These are phyloP conservation scores for Pleomassaria siparia DNA, from an alignment of 2,329 filamentous ascomycete species.

Conservation along the genomic window DNA sequence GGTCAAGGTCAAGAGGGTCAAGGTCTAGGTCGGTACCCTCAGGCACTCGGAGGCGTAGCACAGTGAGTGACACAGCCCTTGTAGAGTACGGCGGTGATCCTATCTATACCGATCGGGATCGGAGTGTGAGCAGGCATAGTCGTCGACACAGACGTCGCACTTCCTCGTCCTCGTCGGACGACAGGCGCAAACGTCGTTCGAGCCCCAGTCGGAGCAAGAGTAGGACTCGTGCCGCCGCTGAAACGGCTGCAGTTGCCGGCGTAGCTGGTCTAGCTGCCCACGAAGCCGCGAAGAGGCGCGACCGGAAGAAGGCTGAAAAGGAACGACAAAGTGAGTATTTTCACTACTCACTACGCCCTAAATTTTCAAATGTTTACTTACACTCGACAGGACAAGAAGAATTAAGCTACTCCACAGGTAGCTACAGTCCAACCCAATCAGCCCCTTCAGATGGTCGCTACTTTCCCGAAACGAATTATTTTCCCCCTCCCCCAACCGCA, in stretches of 20 bases:
- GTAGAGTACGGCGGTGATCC: constrained; percentile 67
- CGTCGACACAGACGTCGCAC: constrained; percentile 45
- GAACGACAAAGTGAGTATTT: constrained; percentile 53
- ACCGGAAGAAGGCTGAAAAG: constrained; percentile 58
- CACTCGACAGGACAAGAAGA: constrained; percentile 35
- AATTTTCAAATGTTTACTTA: constrained; percentile 21
- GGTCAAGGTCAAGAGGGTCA: constrained; percentile 38
- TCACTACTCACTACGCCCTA: constrained; percentile 2
- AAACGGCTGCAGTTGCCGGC: constrained; percentile 59
- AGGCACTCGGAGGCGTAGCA: constrained; percentile 46
- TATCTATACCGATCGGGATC: constrained; percentile 57
- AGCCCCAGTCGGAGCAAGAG: constrained; percentile 49
- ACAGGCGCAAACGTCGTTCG: constrained; percentile 38
- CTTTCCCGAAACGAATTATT: constrained; percentile 51
- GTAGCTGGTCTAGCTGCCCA: constrained; percentile 60
- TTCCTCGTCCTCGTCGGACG: constrained; percentile 45
- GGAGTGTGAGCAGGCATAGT: constrained; percentile 50
- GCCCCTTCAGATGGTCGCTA: constrained; percentile 36
- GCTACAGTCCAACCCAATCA: constrained; percentile 37
- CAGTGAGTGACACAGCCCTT: constrained; percentile 54
- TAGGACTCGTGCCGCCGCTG: constrained; percentile 54
- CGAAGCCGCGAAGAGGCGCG: constrained; percentile 58
- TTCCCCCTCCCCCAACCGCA: constrained; percentile 50
- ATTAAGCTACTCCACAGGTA: constrained; percentile 36
- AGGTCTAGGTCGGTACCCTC: constrained; percentile 51